Evolutionary conservation across 257 asterid genomes (phyloP).

Genomic region (Penstemon newberryi): DNA sequence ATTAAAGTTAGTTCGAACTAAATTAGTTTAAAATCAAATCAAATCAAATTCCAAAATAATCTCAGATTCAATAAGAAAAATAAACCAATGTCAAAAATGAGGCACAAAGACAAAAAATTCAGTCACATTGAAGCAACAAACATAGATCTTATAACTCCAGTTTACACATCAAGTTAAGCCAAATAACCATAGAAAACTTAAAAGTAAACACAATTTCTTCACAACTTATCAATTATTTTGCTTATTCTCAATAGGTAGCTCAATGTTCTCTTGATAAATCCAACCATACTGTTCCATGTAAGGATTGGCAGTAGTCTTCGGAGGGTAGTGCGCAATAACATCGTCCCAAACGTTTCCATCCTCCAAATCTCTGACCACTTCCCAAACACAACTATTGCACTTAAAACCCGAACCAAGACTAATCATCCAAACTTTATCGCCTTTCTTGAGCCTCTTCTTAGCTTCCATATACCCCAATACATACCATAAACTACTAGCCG

Average conservation of each 20-base stretch:
- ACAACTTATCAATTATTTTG: not conserved
- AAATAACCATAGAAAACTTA: too few relatives aligned
- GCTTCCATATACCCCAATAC: slow-evolving; percentile 50
- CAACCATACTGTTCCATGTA: slow-evolving; percentile 39
- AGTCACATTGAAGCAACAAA: too few relatives aligned
- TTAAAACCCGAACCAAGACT: slow-evolving; percentile 47
- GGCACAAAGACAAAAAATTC: too few relatives aligned
- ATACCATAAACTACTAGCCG: slow-evolving; percentile 44
- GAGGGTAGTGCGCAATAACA: slow-evolving; percentile 35
- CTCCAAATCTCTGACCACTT: slow-evolving; percentile 38
- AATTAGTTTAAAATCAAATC: too few relatives aligned
- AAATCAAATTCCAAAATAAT: too few relatives aligned
- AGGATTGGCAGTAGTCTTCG: slow-evolving; percentile 33
- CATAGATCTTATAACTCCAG: too few relatives aligned
- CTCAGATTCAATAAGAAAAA: too few relatives aligned
- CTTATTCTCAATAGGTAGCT: slow-evolving; percentile 1
- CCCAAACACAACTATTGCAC: slow-evolving; percentile 48
- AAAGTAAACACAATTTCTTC: not conserved
- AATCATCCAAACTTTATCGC: slow-evolving; percentile 43
- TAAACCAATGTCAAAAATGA: too few relatives aligned
- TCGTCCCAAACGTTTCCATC: slow-evolving; percentile 48
- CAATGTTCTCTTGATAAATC: slow-evolving; percentile 26
- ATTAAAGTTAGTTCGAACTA: too few relatives aligned
- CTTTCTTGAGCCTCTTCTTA: slow-evolving; percentile 37
- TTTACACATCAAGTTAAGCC: too few relatives aligned